Base-by-base conservation (phyloP, 208 protist genomes). In the Trypanosoma congolense region DNA sequence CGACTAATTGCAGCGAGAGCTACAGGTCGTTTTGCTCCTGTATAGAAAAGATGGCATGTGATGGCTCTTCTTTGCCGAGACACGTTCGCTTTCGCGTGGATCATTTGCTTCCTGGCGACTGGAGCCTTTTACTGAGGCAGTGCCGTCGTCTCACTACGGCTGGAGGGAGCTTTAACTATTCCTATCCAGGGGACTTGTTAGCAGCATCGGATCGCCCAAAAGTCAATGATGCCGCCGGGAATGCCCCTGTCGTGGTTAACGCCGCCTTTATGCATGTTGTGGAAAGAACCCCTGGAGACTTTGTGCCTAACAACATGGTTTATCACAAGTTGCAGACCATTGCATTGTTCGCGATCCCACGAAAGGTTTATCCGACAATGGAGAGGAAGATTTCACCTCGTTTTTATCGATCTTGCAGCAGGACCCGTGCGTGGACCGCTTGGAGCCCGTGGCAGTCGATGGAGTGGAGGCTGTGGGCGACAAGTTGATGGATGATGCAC, bases 241-340 rank as follows among this genome's bases (percentile, higher is more conserved):
- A 4, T 16, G 9, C 45, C 5, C 42, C 30, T n/a, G 4, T 2
- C 26, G 43, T 73, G 2, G 22, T 60, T 19, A 89, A 88, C 28
- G 50, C 56, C n/a, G 65, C 72, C 21, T 83, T 70, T 43, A 56
- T 90, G 69, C 86, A 93, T 73, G 61, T 90, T 30, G 79, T 93
- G 31, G 65, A 87, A 62, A 72, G 87, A 10, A 46, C 36, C 2
- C 21, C 46, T 0, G 76, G 60, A 6, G 87, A 93, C 71, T 90
- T 89, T 65, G 70, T 69, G 9, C 82, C 87, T 14, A 93, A 93
- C 52, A 90, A 93, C 65, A 71, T 85, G 62, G 67, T 93, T 38
- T 93, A 93, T 49, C 72, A 90, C 48, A 40, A 65, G 0, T 62
- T 92, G 18, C 81, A 87, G 59, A 46, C 22, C 81, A 72, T 36